These are phyloP conservation scores for Dactylorhiza incarnata DNA, from an alignment of 106 monocot genomes.

Conservation along the genomic window DNA sequence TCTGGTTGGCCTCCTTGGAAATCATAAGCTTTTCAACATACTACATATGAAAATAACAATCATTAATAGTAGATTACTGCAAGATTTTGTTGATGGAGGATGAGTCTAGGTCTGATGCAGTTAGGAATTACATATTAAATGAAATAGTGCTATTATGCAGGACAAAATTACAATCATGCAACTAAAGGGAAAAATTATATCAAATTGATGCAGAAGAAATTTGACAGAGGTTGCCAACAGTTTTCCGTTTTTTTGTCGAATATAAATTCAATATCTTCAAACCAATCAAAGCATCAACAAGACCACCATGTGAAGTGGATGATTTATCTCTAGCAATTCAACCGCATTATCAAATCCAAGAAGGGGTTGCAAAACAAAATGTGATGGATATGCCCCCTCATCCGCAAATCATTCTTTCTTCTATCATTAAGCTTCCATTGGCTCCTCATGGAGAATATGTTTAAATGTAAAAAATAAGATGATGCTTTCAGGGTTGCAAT, in stretches of 20 bases:
- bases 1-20: slow-evolving; percentile 30
- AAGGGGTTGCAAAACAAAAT: too few relatives aligned
- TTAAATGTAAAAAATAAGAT: too few relatives aligned
- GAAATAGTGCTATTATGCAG: neutral
- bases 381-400: too few relatives aligned
- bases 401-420: too few relatives aligned
- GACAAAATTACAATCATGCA: neutral
- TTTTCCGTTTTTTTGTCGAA: too few relatives aligned
- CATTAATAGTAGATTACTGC: neutral
- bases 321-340: too few relatives aligned
- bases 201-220: neutral
- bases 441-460: too few relatives aligned
- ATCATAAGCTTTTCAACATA: slow-evolving; percentile 68
- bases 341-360: too few relatives aligned
- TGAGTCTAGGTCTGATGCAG: neutral
- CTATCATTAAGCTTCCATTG: too few relatives aligned
- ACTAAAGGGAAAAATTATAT: neutral
- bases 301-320: too few relatives aligned
- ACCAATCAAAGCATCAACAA: too few relatives aligned
- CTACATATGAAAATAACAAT: slow-evolving; percentile 23
- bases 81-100: neutral
- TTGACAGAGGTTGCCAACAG: neutral
- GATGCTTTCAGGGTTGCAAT: too few relatives aligned
- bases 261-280: neutral
- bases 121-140: neutral